Conservation (phyloP, 768 basidiomycete species). For the Termitomyces sp. region DNA sequence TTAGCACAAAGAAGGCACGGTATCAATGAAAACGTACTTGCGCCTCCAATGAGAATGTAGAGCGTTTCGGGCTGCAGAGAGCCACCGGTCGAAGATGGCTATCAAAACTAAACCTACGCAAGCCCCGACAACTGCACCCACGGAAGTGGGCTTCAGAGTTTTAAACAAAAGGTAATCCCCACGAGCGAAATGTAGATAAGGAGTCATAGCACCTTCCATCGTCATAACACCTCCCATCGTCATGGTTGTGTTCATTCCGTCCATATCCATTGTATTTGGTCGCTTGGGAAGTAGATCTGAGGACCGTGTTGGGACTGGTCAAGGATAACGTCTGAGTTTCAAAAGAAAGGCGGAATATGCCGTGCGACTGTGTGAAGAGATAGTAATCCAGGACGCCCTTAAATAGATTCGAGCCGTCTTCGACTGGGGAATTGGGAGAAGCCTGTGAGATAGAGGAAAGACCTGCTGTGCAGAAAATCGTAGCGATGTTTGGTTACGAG, state of each 20-base stretch:
- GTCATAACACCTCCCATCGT: conserved; percentile 13
- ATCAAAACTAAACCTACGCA: conserved; percentile 67
- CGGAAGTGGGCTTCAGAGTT: conserved; percentile 59
- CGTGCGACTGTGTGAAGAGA: neutral
- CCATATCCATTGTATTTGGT: conserved; percentile 7
- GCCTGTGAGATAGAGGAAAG: neutral
- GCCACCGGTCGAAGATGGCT: conserved; percentile 64
- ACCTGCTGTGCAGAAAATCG: neutral
- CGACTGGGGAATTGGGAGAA: neutral
- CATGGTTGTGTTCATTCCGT: neutral
- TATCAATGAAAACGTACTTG: conserved; percentile 34
- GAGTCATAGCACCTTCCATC: conserved; percentile 40
- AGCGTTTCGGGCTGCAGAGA: conserved; percentile 49
- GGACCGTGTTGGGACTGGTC: neutral
- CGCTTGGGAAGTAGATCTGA: neutral
- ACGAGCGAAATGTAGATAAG: conserved; percentile 64
- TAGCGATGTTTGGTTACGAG: neutral
- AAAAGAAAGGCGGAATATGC: neutral
- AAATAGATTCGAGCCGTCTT: neutral
- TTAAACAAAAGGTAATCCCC: conserved; percentile 66
- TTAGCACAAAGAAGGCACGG: neutral
- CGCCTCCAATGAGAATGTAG: conserved; percentile 54
- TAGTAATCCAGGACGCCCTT: neutral
- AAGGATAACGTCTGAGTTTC: neutral
- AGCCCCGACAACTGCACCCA: conserved; percentile 69